Evolutionary conservation across 1,284 basidiomycete genomes (phyloP).

Genomic region (Leccinum variabile): DNA sequence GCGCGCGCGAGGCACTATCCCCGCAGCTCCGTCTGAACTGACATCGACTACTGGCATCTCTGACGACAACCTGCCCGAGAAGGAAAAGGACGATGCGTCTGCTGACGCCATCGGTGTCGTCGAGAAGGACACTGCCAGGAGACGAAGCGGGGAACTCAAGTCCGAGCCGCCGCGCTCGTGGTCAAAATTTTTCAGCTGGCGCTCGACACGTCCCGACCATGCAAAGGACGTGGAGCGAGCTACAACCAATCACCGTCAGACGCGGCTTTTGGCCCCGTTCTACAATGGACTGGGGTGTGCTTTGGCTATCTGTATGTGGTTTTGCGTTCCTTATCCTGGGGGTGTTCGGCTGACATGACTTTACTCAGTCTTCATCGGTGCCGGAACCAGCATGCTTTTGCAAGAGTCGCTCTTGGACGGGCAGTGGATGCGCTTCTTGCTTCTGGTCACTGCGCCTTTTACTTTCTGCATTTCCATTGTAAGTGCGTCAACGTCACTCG

Average conservation of each 20-base stretch:
- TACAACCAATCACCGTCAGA: constrained; percentile 38
- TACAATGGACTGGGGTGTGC: constrained; percentile 75
- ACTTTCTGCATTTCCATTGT: constrained; percentile 76
- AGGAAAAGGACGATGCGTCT: constrained; percentile 31
- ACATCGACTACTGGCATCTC: constrained; percentile 51
- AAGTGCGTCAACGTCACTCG: constrained; percentile 28
- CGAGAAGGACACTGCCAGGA: constrained; percentile 33
- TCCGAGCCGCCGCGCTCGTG: constrained; percentile 12
- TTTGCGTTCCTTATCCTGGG: background rate
- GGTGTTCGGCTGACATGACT: constrained; percentile 12
- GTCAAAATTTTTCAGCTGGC: constrained; percentile 39
- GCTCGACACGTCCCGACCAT: constrained; percentile 23
- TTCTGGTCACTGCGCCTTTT: constrained; percentile 65
- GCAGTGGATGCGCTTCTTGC: constrained; percentile 59
- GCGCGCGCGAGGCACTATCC: constrained; percentile 47
- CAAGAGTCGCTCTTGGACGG: constrained; percentile 69
- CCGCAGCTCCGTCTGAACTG: constrained; percentile 42
- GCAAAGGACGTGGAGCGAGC: constrained; percentile 52
- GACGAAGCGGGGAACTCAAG: constrained; percentile 15
- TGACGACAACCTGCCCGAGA: constrained; percentile 54
- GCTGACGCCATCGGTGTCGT: constrained; percentile 25
- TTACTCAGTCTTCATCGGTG: constrained; percentile 57
- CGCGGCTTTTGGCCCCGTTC: constrained; percentile 72
- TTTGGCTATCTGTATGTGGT: constrained; percentile 57
- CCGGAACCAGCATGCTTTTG: constrained; percentile 56